These are phyloP conservation scores for Monosporascus sp. DNA, from an alignment of 2,329 filamentous ascomycete species.

Conservation along the genomic window DNA sequence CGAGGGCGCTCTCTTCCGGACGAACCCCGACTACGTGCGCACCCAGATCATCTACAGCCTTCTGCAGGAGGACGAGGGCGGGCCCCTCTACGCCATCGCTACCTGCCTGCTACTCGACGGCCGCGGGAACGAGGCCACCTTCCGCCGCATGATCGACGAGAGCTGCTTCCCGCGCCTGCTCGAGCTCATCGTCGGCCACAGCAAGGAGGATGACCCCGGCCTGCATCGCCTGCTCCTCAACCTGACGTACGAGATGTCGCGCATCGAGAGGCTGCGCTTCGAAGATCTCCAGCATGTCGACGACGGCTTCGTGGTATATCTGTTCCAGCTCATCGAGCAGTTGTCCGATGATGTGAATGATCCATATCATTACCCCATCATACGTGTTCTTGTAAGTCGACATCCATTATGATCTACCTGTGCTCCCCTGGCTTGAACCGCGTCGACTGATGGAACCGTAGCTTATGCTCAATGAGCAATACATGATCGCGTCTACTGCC, in stretches of 20 bases:
- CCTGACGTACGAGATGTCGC: conserved; percentile 91
- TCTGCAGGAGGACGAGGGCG: conserved; percentile 78
- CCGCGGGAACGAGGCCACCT: conserved; percentile 67
- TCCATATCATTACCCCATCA: conserved; percentile 93
- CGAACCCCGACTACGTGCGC: conserved; percentile 80
- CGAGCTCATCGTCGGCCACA: conserved; percentile 65
- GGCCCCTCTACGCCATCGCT: conserved; percentile 74
- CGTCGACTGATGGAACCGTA: conserved; percentile 29
- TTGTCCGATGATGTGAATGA: conserved; percentile 82
- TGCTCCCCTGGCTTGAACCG: too few species aligned
- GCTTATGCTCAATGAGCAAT: conserved; percentile 96
- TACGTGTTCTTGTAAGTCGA: conserved; percentile 76
- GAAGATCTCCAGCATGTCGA: conserved; percentile 72
- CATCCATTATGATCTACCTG: too few species aligned
- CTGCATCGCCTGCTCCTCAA: conserved; percentile 80
- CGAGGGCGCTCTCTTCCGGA: conserved; percentile 65
- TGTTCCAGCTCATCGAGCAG: conserved; percentile 84
- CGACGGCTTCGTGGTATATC: conserved; percentile 75
- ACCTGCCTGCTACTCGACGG: conserved; percentile 87
- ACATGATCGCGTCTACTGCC: conserved; percentile 73
- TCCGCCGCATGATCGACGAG: conserved; percentile 82
- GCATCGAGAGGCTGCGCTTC: conserved; percentile 73
- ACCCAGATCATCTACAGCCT: conserved; percentile 90
- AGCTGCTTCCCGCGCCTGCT: conserved; percentile 78
- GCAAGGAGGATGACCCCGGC: conserved; percentile 56